phyloP scores from a whole-genome alignment of 768 basidiomycete species.

The Trametopsis cervina region DNA sequence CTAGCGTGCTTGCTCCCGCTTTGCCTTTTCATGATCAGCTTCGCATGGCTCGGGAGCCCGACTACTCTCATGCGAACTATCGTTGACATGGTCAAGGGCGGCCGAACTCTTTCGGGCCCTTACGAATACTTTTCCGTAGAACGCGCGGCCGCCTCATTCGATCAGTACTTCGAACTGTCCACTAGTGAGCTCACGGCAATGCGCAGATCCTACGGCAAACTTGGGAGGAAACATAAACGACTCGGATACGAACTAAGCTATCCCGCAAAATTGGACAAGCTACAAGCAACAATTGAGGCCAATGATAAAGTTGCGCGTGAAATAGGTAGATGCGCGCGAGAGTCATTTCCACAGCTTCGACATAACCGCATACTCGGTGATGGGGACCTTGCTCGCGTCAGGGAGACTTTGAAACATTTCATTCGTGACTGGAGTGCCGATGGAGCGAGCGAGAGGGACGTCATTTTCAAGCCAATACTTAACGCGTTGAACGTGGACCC shows the following conservation, averaged over 20 bases:
- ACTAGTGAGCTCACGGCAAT: constrained; percentile 34
- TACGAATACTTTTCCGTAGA: constrained; percentile 36
- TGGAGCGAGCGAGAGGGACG: constrained; percentile 45
- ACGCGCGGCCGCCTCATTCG: constrained; percentile 37
- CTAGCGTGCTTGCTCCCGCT: constrained; percentile 17
- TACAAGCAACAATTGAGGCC: constrained; percentile 24
- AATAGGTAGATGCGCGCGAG: constrained; percentile 33
- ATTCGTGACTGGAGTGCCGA: constrained; percentile 65
- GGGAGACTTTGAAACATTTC: constrained; percentile 61
- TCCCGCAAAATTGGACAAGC: constrained; percentile 40
- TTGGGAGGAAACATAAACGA: constrained; percentile 40
- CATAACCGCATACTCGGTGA: constrained; percentile 9
- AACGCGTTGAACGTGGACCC: constrained; percentile 31
- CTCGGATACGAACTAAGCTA: constrained; percentile 49
- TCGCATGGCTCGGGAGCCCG: constrained; percentile 11
- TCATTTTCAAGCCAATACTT: constrained; percentile 52
- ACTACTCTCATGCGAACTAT: constrained; percentile 6
- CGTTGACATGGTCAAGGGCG: constrained; percentile 15
- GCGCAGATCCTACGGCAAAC: constrained; percentile 35
- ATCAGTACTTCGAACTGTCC: constrained; percentile 36
- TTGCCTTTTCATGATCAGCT: constrained; percentile 14
- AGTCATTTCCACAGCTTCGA: constrained; percentile 20
- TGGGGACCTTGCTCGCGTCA: constrained; percentile 27
- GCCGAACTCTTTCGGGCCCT: neutral
- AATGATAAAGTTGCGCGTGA: constrained; percentile 32